phyloP scores from a whole-genome alignment of 306 rosid species.

The Vachellia pachyceras region DNA sequence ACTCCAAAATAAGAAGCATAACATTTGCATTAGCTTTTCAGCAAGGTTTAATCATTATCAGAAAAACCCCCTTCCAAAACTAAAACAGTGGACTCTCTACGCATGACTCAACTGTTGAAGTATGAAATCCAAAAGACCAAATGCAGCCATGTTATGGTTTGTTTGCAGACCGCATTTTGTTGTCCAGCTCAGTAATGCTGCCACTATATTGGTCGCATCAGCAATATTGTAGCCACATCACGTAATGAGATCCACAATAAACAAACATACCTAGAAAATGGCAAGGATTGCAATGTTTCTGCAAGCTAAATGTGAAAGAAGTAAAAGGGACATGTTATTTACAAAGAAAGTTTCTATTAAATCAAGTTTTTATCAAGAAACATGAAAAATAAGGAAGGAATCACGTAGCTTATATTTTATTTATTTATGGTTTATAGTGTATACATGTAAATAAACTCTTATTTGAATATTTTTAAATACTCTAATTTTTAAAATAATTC shows the following conservation, averaged over 20 bases:
- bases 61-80: background rate
- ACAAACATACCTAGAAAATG: background rate
- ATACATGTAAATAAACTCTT: slow-evolving; percentile 2
- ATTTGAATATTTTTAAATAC: too few species aligned
- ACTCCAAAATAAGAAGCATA: background rate
- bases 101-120: background rate
- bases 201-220: background rate
- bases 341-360: background rate
- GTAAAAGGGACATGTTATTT: background rate
- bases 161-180: background rate
- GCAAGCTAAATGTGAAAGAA: background rate
- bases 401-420: background rate
- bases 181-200: background rate
- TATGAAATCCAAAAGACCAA: slow-evolving; percentile 17
- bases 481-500: background rate
- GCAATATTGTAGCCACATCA: background rate
- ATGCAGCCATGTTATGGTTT: background rate
- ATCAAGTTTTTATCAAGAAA: background rate
- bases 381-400: background rate
- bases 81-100: background rate
- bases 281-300: background rate
- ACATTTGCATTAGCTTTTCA: slow-evolving; percentile 2
- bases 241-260: background rate
- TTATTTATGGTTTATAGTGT: background rate
- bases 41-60: slow-evolving; percentile 6